Base-by-base conservation (phyloP, 2,329 filamentous ascomycete species). In the Colletotrichum brevisporum region DNA sequence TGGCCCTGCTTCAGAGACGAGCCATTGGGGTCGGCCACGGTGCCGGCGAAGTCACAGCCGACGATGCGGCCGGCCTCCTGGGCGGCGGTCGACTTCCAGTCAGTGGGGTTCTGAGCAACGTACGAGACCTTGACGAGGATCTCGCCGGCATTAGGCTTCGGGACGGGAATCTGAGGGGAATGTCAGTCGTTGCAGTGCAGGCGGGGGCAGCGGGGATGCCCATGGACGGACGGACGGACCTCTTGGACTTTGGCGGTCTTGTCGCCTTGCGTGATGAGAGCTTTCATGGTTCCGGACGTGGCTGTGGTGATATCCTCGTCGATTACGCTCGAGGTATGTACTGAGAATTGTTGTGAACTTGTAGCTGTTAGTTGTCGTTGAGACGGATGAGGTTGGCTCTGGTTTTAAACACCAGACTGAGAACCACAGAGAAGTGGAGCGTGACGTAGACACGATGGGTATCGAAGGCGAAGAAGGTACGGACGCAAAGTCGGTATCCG, bases 31-130 rank as follows among this genome's bases (percentile, higher is more conserved):
- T 78, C 69, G 2, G 69, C 75, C 16, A 80, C 71, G 12, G 72
- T 75, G 48, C 78, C 78, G n/a, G 76, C 76, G 31, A 80, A 80
- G 70, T 80, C 78, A 64, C 77, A 80, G 39, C 78, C 78, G 4
- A 78, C 54, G 51, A 72, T 75, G 31, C 74, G 74, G 27, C 78
- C 78, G 16, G 56, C 50, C 2, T 62, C 50, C 9, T 64, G 24
- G 0, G 75, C 67, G 1, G 5, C 36, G 5, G 26, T 63, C 4
- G 71, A 69, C 52, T 79, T 79, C 77, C 77, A 80, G 67, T 80
- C 78, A 0, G 78, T 79, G 1, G 78, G 78, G 67, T 80, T 80
- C 64, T 80, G 78, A 1, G 78, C 78, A 0, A 73, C 75, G 55
- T 76, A 78, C 59, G 73, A 67, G 16, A 78, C 72, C 52, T 77